Percentiles rank a stretch among this genome's conserved stretches.
phyloP scores from a whole-genome alignment of 306 rosid genomes.

The Gastrolobium bilobum region DNA sequence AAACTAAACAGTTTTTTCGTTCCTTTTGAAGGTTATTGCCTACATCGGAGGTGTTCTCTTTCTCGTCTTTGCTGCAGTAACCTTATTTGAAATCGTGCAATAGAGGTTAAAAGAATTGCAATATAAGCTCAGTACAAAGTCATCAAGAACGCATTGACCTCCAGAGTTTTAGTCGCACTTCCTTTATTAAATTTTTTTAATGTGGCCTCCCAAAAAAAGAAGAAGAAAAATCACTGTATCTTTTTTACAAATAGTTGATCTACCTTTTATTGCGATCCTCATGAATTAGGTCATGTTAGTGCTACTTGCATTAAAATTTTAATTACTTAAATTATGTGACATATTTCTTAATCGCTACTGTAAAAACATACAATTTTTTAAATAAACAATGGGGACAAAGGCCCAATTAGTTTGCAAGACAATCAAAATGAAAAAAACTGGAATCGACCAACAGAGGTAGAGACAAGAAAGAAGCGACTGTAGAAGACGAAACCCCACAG shows the following conservation, averaged over 20 bases:
- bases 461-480: too few relatives aligned
- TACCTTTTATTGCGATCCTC: constrained; percentile 36
- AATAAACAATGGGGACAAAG: too few relatives aligned
- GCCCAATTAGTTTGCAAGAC: too few relatives aligned
- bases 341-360: background rate
- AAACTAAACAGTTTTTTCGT: constrained; percentile 35
- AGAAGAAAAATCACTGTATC: background rate
- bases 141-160: constrained; percentile 18
- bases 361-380: background rate
- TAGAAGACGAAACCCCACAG: too few relatives aligned
- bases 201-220: background rate
- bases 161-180: constrained; percentile 7
- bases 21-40: constrained; percentile 78
- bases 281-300: constrained; percentile 25
- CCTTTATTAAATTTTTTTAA: constrained; percentile 14
- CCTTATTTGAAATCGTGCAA: constrained; percentile 73
- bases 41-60: constrained; percentile 92
- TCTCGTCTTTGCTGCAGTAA: constrained; percentile 89
- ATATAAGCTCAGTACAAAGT: constrained; percentile 29
- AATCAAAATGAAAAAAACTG: background rate
- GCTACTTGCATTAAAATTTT: background rate
- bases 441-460: too few relatives aligned
- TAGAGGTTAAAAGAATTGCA: constrained; percentile 44
- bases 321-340: background rate
- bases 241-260: constrained; percentile 33